Evolutionary conservation across 2,329 filamentous ascomycete species (phyloP).

Genomic region (Nothophoma quercina): DNA sequence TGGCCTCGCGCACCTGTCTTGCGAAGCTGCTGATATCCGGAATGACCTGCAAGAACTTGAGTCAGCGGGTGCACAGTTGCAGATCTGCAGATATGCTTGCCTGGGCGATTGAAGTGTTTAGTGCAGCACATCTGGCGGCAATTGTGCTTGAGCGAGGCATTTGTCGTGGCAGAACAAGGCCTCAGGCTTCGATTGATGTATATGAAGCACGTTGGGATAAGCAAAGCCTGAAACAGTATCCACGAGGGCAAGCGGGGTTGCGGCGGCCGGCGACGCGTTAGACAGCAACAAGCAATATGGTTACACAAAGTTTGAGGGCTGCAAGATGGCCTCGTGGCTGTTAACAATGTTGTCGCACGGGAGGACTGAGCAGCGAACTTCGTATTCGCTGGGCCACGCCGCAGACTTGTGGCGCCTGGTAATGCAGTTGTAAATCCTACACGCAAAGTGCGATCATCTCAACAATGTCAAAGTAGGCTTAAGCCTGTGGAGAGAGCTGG

Average conservation of each 20-base stretch:
- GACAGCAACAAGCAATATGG: constrained; percentile 21
- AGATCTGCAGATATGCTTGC: constrained; percentile 25
- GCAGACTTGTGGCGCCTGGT: constrained; percentile 14
- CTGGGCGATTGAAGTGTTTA: constrained; percentile 42
- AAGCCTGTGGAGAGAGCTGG: constrained; percentile 15
- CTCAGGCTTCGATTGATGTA: constrained; percentile 9
- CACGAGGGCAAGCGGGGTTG: constrained; percentile 11
- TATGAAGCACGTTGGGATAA: constrained; percentile 15
- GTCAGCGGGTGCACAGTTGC: constrained; percentile 22
- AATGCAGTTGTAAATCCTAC: constrained; percentile 14
- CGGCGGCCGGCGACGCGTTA: constrained; percentile 13
- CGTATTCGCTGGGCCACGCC: constrained; percentile 15
- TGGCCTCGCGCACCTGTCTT: constrained; percentile 40
- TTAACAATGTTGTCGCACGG: constrained; percentile 17
- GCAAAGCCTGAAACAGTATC: constrained; percentile 17
- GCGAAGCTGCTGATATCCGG: constrained; percentile 40
- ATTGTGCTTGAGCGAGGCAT: constrained; percentile 41
- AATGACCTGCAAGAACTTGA: constrained; percentile 32
- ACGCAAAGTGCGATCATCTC: constrained; percentile 12
- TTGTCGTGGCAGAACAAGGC: constrained; percentile 15
- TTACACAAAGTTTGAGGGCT: constrained; percentile 14
- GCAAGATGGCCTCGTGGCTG: constrained; percentile 11
- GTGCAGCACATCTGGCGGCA: constrained; percentile 44
- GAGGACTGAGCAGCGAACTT: constrained; percentile 5
- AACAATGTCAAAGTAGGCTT: constrained; percentile 16